These are phyloP conservation scores for Claviceps spartinae DNA, from an alignment of 2,329 filamentous ascomycete species.

Conservation along the genomic window DNA sequence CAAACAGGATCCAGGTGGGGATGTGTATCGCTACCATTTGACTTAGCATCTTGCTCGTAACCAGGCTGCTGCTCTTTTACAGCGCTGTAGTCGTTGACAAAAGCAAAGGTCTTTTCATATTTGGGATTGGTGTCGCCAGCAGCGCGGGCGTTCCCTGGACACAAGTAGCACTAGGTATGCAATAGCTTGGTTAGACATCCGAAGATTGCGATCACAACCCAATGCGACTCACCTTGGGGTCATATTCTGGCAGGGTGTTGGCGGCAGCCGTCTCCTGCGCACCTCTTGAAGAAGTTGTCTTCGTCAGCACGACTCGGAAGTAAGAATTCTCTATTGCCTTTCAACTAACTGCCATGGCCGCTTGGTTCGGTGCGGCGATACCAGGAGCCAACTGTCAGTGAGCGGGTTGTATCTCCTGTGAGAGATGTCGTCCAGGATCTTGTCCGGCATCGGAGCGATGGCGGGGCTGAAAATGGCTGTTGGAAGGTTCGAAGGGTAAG, in stretches of 20 bases:
- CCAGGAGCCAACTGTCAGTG: conserved; percentile 79
- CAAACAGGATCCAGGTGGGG: background rate
- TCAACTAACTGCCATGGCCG: conserved; percentile 84
- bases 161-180: conserved; percentile 66
- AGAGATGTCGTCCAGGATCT: conserved; percentile 86
- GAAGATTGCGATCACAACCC: background rate
- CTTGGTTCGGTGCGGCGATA: conserved; percentile 93
- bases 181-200: background rate
- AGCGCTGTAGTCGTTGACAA: conserved; percentile 95
- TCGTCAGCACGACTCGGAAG: background rate
- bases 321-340: background rate
- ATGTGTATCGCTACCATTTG: conserved; percentile 18
- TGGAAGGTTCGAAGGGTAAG: background rate
- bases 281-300: conserved; percentile 40
- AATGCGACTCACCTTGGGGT: conserved; percentile 45
- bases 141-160: conserved; percentile 79
- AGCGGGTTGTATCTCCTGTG: conserved; percentile 90
- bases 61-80: conserved; percentile 86
- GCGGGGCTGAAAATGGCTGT: background rate
- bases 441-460: conserved; percentile 47
- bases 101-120: conserved; percentile 80
- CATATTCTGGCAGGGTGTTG: conserved; percentile 63
- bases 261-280: conserved; percentile 61
- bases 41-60: conserved; percentile 39
- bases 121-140: conserved; percentile 76